Evolutionary conservation across 805 yeast genomes (phyloP), one percentile per base, ranked within the genome.

Genomic region (Hanseniaspora vineae): DNA sequence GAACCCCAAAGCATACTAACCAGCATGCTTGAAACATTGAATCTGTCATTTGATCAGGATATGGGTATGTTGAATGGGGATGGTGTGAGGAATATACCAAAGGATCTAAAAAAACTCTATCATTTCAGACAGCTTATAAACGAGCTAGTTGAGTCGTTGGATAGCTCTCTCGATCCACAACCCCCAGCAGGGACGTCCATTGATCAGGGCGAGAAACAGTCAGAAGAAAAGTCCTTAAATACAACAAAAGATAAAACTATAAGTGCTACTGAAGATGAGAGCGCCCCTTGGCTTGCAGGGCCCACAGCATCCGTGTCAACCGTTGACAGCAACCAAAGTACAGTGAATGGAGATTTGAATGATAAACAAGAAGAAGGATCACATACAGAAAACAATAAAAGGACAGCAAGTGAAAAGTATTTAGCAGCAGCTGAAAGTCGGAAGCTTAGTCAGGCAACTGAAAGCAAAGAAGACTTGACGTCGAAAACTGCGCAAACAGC

Each of bases 1-100:
- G 15, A 63, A 11, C 76, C 78, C 1, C 65, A 74, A 1, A 54
- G 59, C 29, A 64, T 71, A 3, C 51, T 82, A 46, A 71, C 71
- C 31, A 73, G 75, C 47, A 72, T 82, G 13, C 64, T 81, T 47
- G 65, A 66, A 43, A 77, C 75, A 52, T 61, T 80, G 37, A 68
- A 71, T 44, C 60, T 82, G 46, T 64, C 75, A 1, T 81, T 76
- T 56, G 84, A 81, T 55, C 66, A 73, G 4, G 74, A 76, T 39
- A 66, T 74, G 15, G 88, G 88, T 1, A 61, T 76, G 46, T 61
- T 82, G 20, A 79, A 73, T 53, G 89, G 89, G 0, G 80, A 76
- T 17, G 56, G 70, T 6, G 67, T 76, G 0, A 64, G 72, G 1
- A 69, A 75, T 6, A 62, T 67, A 18, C 74, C 73, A 1, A 40